Percentiles rank a stretch among this genome's conserved stretches.
Evolutionary conservation across 768 basidiomycete species (phyloP).

Genomic region (Solioccasus polychromus): DNA sequence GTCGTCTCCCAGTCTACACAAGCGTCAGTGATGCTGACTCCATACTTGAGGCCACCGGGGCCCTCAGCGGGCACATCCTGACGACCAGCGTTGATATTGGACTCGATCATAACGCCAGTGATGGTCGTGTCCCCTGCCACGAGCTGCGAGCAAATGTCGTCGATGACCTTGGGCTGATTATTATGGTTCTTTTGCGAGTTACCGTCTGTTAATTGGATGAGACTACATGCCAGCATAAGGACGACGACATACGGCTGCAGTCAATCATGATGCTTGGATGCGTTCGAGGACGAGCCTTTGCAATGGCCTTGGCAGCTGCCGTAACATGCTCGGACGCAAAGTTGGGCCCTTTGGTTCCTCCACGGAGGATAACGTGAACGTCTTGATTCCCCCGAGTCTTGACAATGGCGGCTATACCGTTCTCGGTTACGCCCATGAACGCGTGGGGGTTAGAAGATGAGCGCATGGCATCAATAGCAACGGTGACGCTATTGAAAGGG

Average conservation of each 20-base stretch:
- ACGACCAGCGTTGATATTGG: conserved; percentile 85
- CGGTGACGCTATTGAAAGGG: conserved; percentile 51
- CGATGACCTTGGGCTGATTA: conserved; percentile 83
- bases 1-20: conserved; percentile 88
- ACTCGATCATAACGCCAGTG: conserved; percentile 97
- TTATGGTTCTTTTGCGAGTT: conserved; percentile 95
- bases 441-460: conserved; percentile 89
- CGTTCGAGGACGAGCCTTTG: conserved; percentile 53
- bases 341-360: conserved; percentile 90
- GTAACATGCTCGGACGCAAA: conserved; percentile 71
- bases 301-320: conserved; percentile 57
- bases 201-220: conserved; percentile 54
- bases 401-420: conserved; percentile 92
- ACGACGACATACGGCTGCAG: conserved; percentile 61
- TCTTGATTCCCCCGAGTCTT: conserved; percentile 83
- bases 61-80: conserved; percentile 84
- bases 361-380: conserved; percentile 95
- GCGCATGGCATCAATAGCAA: conserved; percentile 97
- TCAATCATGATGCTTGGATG: conserved; percentile 84
- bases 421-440: conserved; percentile 91
- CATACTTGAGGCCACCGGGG: conserved; percentile 65
- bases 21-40: conserved; percentile 89
- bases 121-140: conserved; percentile 63
- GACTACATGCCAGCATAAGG: neutral
- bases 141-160: conserved; percentile 73